A percentile compares a stretch with the other conserved stretches of the same genome.
phyloP scores from a whole-genome alignment of 106 monocot genomes.

The Phalaenopsis equestris region DNA sequence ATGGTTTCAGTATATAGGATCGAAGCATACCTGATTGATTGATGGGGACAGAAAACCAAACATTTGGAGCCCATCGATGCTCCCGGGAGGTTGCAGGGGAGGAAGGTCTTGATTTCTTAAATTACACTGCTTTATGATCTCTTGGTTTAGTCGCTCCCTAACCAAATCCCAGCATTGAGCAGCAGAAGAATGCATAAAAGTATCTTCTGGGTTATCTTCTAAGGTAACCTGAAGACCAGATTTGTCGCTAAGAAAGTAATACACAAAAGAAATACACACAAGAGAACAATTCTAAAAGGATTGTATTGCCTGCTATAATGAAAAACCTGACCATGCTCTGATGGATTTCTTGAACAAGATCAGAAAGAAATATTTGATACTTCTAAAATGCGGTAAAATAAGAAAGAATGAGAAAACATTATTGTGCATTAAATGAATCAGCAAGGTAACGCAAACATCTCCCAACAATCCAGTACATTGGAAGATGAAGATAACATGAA shows the following conservation, averaged over 20 bases:
- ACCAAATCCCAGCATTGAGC: slow-evolving; percentile 52
- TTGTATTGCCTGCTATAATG: neutral
- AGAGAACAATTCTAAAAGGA: neutral
- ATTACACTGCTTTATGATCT: slow-evolving; percentile 20
- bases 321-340: too few relatives aligned
- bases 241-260: neutral
- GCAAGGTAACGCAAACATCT: too few relatives aligned
- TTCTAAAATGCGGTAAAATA: too few relatives aligned
- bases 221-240: slow-evolving; percentile 35
- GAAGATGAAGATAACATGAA: too few relatives aligned
- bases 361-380: too few relatives aligned
- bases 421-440: too few relatives aligned
- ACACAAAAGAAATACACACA: neutral
- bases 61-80: slow-evolving; percentile 66
- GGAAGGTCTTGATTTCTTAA: slow-evolving; percentile 22
- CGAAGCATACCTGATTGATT: slow-evolving; percentile 45
- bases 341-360: too few relatives aligned
- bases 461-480: too few relatives aligned
- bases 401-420: too few relatives aligned
- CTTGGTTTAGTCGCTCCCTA: slow-evolving; percentile 37
- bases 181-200: slow-evolving; percentile 40
- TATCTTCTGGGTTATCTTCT: slow-evolving; percentile 32
- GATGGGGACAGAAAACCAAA: slow-evolving; percentile 63
- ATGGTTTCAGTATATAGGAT: neutral
- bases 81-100: slow-evolving; percentile 16